Percentiles rank a stretch among this genome's conserved stretches.
These are phyloP conservation scores for Aspergillus ruber DNA, from an alignment of 2,329 filamentous ascomycete genomes.

Conservation along the genomic window DNA sequence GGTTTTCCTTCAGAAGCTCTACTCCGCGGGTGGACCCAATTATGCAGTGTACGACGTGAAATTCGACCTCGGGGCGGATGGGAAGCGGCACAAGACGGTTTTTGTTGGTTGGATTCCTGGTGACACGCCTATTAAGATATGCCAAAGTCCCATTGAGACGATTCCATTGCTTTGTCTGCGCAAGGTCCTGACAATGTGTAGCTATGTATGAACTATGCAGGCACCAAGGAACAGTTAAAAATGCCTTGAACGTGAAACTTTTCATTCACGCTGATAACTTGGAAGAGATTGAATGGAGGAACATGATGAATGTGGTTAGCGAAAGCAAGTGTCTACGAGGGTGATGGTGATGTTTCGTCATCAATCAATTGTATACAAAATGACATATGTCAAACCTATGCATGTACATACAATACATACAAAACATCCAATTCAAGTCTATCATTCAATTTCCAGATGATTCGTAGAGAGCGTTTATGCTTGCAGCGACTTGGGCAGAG, in stretches of 20 bases:
- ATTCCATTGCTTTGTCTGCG: not conserved
- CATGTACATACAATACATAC: not conserved
- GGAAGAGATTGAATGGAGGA: conserved; percentile 8
- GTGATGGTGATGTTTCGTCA: too few species aligned
- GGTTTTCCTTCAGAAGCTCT: conserved; percentile 6
- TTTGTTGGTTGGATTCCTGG: conserved; percentile 10
- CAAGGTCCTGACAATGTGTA: not conserved
- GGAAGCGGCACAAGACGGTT: conserved; percentile 5
- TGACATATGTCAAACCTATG: not conserved
- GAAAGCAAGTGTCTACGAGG: not conserved
- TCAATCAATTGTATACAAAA: not conserved
- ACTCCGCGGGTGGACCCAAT: conserved; percentile 3
- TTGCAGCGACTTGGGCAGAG: conserved; percentile 47
- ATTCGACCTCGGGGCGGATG: conserved; percentile 9
- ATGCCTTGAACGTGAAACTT: conserved; percentile 7
- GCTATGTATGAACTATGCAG: conserved; percentile 9
- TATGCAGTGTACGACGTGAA: conserved; percentile 14
- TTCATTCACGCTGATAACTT: conserved; percentile 7
- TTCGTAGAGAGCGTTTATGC: conserved; percentile 5
- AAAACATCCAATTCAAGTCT: not conserved
- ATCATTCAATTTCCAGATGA: not conserved
- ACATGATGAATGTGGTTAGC: conserved; percentile 6
- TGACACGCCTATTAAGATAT: conserved; percentile 3
- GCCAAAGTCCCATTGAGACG: too few species aligned
- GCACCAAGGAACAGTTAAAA: conserved; percentile 10